A percentile compares a stretch with the other conserved stretches of the same genome.
These are phyloP conservation scores for Cladosporium sp. DNA, from an alignment of 2,329 filamentous ascomycete species.

Conservation along the genomic window DNA sequence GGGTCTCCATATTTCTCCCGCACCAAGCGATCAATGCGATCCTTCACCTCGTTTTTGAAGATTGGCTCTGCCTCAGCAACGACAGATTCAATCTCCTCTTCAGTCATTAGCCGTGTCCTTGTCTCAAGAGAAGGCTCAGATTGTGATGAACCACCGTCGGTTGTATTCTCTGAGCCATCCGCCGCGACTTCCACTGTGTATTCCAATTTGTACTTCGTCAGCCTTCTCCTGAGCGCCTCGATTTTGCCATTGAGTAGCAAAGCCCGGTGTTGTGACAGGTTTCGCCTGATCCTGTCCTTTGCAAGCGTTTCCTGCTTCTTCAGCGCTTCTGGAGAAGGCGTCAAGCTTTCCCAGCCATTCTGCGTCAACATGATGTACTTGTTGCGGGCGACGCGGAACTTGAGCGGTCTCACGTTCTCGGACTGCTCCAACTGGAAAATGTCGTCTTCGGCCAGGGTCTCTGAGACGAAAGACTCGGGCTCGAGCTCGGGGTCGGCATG, in stretches of 20 bases:
- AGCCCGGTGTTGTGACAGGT: background rate
- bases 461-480: conserved; percentile 31
- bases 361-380: conserved; percentile 36
- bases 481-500: conserved; percentile 22
- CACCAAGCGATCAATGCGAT: background rate
- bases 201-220: background rate
- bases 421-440: conserved; percentile 33
- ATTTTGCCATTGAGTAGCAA: background rate
- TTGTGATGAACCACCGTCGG: background rate
- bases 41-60: background rate
- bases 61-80: background rate
- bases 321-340: background rate
- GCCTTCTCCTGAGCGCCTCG: background rate
- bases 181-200: background rate
- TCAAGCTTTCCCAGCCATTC: conserved; percentile 31
- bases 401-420: conserved; percentile 31
- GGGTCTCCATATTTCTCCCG: background rate
- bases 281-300: conserved; percentile 1
- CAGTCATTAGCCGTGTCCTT: background rate
- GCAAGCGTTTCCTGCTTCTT: background rate
- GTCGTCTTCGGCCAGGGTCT: conserved; percentile 32
- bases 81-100: background rate
- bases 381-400: conserved; percentile 35
- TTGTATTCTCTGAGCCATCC: background rate
- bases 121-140: background rate